phyloP scores from a whole-genome alignment of 352 stramenopile species.

The Phytophthora nicotianae region DNA sequence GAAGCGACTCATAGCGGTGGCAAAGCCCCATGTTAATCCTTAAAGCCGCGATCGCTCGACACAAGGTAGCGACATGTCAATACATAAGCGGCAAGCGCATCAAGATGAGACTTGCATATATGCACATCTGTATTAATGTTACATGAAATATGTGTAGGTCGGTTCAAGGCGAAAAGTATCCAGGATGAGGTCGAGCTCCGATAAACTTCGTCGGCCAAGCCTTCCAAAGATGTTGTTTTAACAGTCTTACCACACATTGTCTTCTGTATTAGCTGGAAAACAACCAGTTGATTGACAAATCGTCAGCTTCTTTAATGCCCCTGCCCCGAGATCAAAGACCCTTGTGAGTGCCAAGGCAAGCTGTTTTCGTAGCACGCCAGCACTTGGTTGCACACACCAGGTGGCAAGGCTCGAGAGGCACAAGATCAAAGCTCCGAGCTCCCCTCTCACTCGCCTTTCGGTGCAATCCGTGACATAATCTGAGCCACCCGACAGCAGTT shows the following conservation, averaged over 20 bases:
- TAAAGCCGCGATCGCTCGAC: neutral
- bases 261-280: neutral
- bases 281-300: conserved; percentile 2
- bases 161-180: conserved; percentile 10
- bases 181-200: neutral
- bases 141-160: neutral
- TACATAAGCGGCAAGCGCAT: conserved; percentile 9
- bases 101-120: conserved; percentile 11
- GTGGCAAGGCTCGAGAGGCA: conserved; percentile 12
- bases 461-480: conserved; percentile 44
- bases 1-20: conserved; percentile 5
- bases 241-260: conserved; percentile 4
- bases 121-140: too few relatives aligned
- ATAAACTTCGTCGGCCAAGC: conserved; percentile 2
- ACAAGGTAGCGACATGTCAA: conserved; percentile 9
- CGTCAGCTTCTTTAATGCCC: conserved; percentile 13
- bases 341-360: conserved; percentile 22
- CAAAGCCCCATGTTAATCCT: conserved; percentile 17
- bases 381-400: conserved; percentile 12
- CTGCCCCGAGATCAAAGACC: neutral
- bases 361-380: conserved; percentile 27
- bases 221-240: neutral
- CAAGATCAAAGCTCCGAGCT: conserved; percentile 1
- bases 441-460: conserved; percentile 31
- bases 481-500: conserved; percentile 37